Percentiles rank a stretch among this genome's conserved stretches.
phyloP scores from a whole-genome alignment of 768 basidiomycete species.

The Astraeus odoratus region DNA sequence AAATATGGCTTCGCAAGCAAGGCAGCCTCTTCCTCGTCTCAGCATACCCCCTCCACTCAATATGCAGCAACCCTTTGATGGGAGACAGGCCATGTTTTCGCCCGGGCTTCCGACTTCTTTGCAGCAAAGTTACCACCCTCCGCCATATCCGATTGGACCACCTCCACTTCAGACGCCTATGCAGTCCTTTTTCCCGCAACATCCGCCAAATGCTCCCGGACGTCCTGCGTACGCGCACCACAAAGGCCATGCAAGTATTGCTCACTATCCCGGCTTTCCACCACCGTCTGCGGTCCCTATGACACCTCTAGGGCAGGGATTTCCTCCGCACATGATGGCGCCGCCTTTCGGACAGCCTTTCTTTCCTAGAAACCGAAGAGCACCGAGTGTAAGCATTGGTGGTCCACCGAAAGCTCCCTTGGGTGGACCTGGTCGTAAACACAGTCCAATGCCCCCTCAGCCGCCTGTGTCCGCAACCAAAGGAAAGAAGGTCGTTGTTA shows the following conservation, averaged over 20 bases:
- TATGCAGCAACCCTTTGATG: slow-evolving; percentile 49
- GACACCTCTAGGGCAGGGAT: slow-evolving; percentile 53
- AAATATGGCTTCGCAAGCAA: slow-evolving; percentile 32
- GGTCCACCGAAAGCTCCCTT: slow-evolving; percentile 85
- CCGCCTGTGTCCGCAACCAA: slow-evolving; percentile 35
- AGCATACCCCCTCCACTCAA: slow-evolving; percentile 47
- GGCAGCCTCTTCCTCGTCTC: slow-evolving; percentile 51
- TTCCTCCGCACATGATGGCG: slow-evolving; percentile 46
- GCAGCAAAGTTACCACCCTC: slow-evolving; percentile 51
- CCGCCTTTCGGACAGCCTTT: slow-evolving; percentile 44
- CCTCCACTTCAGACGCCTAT: slow-evolving; percentile 63
- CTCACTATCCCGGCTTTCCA: slow-evolving; percentile 56
- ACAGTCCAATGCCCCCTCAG: slow-evolving; percentile 51
- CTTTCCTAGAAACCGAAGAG: slow-evolving; percentile 55
- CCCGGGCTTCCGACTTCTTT: slow-evolving; percentile 57
- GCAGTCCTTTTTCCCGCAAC: slow-evolving; percentile 57
- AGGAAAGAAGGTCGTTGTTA: slow-evolving; percentile 62
- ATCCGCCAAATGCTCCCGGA: slow-evolving; percentile 42
- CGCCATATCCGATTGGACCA: slow-evolving; percentile 37
- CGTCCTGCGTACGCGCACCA: slow-evolving; percentile 48
- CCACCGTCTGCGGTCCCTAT: slow-evolving; percentile 50
- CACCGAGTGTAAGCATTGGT: slow-evolving; percentile 63
- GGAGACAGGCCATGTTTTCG: slow-evolving; percentile 49
- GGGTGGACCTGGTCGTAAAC: slow-evolving; percentile 73
- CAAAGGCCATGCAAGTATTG: slow-evolving; percentile 50